A percentile compares a stretch with the other conserved stretches of the same genome.
Evolutionary conservation across 2,329 filamentous ascomycete species (phyloP).

Genomic region (Diaporthe vexans): DNA sequence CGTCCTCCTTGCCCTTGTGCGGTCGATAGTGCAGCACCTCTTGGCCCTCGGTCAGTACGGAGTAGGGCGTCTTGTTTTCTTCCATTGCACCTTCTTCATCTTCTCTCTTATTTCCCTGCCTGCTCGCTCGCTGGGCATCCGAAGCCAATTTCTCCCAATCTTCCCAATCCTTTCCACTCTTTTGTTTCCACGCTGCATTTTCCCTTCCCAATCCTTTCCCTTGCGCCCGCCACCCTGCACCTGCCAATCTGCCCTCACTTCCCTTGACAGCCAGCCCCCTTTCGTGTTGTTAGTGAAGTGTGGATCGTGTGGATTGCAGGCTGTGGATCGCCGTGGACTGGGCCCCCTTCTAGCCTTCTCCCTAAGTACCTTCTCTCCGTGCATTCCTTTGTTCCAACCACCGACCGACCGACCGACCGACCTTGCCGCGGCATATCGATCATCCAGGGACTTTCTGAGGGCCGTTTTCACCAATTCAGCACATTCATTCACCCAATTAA

Average conservation of each 20-base stretch:
- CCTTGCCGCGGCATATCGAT: background rate
- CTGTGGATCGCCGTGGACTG: conserved; percentile 26
- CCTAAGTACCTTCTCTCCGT: conserved; percentile 18
- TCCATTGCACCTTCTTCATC: background rate
- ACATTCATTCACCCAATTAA: conserved; percentile 2
- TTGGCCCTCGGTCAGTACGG: background rate
- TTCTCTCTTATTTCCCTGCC: background rate
- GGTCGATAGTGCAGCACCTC: background rate
- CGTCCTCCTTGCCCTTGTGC: background rate
- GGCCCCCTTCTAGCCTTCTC: conserved; percentile 23
- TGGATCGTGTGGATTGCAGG: conserved; percentile 27
- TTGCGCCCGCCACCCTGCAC: background rate
- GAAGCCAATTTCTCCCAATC: conserved; percentile 24
- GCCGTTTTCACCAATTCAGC: conserved; percentile 10
- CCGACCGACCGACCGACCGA: too few species aligned
- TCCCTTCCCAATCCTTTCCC: background rate
- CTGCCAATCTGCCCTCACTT: background rate
- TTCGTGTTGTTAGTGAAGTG: conserved; percentile 23
- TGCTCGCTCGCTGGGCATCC: conserved; percentile 5
- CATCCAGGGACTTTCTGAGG: background rate
- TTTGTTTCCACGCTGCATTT: conserved; percentile 16
- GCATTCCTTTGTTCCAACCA: conserved; percentile 24
- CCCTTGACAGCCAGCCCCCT: conserved; percentile 32
- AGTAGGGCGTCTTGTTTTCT: background rate
- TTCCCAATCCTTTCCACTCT: conserved; percentile 1